A percentile compares a stretch with the other conserved stretches of the same genome.
Evolutionary conservation across 2,329 filamentous ascomycete genomes (phyloP).

Genomic region (Sclerotinia sclerotiorum): DNA sequence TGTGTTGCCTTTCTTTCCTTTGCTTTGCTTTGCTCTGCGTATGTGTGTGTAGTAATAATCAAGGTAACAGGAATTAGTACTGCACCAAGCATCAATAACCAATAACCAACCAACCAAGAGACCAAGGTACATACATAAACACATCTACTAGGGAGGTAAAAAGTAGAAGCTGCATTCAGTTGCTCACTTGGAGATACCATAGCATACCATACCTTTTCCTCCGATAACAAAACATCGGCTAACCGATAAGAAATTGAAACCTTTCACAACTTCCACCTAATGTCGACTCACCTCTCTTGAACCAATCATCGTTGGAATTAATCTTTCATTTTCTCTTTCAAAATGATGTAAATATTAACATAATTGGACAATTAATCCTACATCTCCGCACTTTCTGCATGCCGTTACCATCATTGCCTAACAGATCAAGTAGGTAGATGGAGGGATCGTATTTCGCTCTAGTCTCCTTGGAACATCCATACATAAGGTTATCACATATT

Average conservation of each 20-base stretch:
- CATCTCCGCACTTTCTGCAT: neutral
- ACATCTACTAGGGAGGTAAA: neutral
- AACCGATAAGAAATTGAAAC: slow-evolving; percentile 1
- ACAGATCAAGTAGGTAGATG: neutral
- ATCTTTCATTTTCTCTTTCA: neutral
- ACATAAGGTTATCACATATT: neutral
- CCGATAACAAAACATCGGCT: slow-evolving; percentile 7
- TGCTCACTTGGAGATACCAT: neutral
- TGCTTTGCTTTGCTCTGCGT: too few relatives aligned
- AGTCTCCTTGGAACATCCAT: neutral
- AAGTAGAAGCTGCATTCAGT: neutral
- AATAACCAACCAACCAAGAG: too few relatives aligned
- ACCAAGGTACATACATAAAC: neutral
- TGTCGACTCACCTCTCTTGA: neutral
- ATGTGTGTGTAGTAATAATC: neutral
- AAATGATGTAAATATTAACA: neutral
- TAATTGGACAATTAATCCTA: too few relatives aligned
- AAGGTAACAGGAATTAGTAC: too few relatives aligned
- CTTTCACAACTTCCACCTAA: neutral
- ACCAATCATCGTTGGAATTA: neutral
- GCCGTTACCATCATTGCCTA: neutral
- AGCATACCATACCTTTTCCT: neutral
- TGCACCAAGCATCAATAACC: too few relatives aligned
- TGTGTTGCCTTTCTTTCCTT: neutral
- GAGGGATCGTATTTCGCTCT: neutral